A percentile compares a stretch with the other conserved stretches of the same genome.
Evolutionary conservation across 768 basidiomycete genomes (phyloP).

Genomic region (Hydnum rufescens): DNA sequence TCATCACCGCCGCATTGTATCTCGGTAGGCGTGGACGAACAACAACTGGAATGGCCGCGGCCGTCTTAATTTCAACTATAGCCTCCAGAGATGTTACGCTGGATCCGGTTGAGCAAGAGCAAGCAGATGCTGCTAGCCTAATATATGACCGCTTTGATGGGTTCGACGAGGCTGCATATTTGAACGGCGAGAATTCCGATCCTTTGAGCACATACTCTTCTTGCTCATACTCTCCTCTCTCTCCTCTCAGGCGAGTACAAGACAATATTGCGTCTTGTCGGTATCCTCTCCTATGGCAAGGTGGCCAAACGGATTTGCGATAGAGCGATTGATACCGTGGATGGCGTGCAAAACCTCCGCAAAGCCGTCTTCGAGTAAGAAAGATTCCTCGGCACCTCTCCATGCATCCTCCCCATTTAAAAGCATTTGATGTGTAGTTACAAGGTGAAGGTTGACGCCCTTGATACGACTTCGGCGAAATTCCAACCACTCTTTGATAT

Average conservation of each 20-base stretch:
- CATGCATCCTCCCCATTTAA: constrained; percentile 4
- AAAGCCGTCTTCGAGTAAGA: constrained; percentile 84
- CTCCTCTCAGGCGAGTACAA: constrained; percentile 75
- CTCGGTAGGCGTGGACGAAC: constrained; percentile 30
- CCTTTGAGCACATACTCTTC: not conserved
- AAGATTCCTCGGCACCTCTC: not conserved
- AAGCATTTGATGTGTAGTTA: too few species aligned
- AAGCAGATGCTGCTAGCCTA: not conserved
- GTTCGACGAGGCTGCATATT: constrained; percentile 74
- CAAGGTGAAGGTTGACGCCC: constrained; percentile 75
- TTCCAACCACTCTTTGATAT: constrained; percentile 52
- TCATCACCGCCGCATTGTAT: not conserved
- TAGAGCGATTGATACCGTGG: constrained; percentile 71
- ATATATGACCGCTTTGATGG: constrained; percentile 51
- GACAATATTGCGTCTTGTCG: constrained; percentile 83
- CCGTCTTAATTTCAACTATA: constrained; percentile 64
- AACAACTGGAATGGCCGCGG: constrained; percentile 90
- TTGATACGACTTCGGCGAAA: constrained; percentile 59
- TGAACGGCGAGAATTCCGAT: constrained; percentile 39
- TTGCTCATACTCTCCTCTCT: not conserved
- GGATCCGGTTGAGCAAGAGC: constrained; percentile 8
- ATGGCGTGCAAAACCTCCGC: constrained; percentile 87
- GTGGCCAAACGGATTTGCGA: constrained; percentile 81
- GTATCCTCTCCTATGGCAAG: constrained; percentile 81
- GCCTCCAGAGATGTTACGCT: constrained; percentile 16